Base-by-base conservation (phyloP, 441 rosid species). In the Gossypium laxum region DNA sequence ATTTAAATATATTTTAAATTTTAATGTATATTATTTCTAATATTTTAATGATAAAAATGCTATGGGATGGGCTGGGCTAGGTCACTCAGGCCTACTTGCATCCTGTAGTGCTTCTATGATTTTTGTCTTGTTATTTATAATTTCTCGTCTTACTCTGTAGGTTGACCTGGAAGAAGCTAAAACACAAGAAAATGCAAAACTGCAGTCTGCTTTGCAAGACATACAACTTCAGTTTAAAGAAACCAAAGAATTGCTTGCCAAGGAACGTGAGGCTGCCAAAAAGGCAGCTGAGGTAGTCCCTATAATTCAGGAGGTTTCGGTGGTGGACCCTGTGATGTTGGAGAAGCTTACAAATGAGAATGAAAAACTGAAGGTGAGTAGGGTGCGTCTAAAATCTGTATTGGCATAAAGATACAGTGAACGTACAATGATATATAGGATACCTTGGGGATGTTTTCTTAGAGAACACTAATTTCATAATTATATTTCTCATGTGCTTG, bases 121-220 rank as follows among this genome's bases (percentile, higher is more conserved):
- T 55, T 61, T 66, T n/a, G 45, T 15, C 38, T 70, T 7, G 3
- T 74, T 70, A 26, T 71, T 71, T 68, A 18, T 67, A 30, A 41
- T 38, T 74, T 22, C 66, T 62, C 73, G 21, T 78, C 75, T 51
- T 7, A 21, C 28, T 34, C 22, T 83, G 77, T 77, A 95, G 98
- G 88, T 85, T 82, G 99, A 92, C 79, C 6, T 84, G 76, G 99
- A 95, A 85, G 96, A 92, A 82, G 85, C 98, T 74, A 91, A 91
- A 82, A 87, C 81, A 5, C 94, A 88, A 77, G 99, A 95, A 82
- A 91, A 89, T 82, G 85, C 86, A 34, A 91, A 89, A 80, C 83
- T 92, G 21, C 93, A 92, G 74, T 86, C 89, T 77, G 83, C 92
- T 76, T 79, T 91, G 82, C 90, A 89, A 75, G 93, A 88, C 73